Percentiles rank a stretch among this genome's conserved stretches.
Conservation (phyloP, 2,329 filamentous ascomycete genomes). For the Metarhizium humberi region DNA sequence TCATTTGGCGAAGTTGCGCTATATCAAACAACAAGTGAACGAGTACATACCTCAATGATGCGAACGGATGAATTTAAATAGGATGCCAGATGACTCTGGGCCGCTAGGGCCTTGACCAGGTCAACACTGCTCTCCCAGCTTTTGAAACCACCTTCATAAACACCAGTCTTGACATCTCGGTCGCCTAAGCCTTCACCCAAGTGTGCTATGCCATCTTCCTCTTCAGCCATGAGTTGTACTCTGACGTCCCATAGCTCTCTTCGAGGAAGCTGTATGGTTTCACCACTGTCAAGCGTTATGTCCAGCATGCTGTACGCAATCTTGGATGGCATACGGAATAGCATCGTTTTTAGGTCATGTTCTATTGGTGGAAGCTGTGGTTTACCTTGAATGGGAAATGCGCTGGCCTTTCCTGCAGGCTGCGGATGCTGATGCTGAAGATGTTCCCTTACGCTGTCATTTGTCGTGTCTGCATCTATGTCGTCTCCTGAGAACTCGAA, state of each 20-base stretch:
- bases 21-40: too few relatives aligned
- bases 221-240: conserved; percentile 71
- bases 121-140: conserved; percentile 84
- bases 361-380: conserved; percentile 45
- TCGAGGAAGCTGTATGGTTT: conserved; percentile 50
- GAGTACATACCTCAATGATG: conserved; percentile 43
- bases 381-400: conserved; percentile 54
- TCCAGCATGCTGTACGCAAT: conserved; percentile 57
- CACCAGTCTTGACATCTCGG: conserved; percentile 69
- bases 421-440: conserved; percentile 11
- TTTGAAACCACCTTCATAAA: conserved; percentile 84
- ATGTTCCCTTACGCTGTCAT: not conserved
- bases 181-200: conserved; percentile 43
- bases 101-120: conserved; percentile 58
- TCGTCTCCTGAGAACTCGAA: conserved; percentile 57
- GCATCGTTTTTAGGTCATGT: conserved; percentile 41
- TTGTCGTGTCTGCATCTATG: conserved; percentile 37
- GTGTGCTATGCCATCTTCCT: conserved; percentile 33
- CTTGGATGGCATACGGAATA: conserved; percentile 59
- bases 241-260: conserved; percentile 76
- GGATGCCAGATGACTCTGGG: conserved; percentile 26
- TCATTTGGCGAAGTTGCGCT: too few relatives aligned
- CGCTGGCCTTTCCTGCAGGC: conserved; percentile 25
- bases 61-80: conserved; percentile 27
- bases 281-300: conserved; percentile 47